Evolutionary conservation across 371 early-diverging fungal species (phyloP), one percentile per base, ranked within the genome.

Genomic region (Rhizopus arrhizus): DNA sequence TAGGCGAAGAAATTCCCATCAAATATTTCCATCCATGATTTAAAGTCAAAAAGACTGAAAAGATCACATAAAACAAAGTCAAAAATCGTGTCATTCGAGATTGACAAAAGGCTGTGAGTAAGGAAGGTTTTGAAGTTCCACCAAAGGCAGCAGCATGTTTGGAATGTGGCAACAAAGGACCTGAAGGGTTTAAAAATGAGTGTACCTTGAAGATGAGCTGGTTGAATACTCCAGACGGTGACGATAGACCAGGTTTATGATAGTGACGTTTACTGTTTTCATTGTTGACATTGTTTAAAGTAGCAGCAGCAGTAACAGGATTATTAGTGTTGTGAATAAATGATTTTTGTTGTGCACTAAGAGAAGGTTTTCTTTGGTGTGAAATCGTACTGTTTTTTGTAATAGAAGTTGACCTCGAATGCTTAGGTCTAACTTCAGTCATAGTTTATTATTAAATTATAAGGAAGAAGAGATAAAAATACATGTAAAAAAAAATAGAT

Each of bases 61-160:
- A 80, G 12, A 73, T 62, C 40, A 69, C 59, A 54, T 80, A 80
- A 31, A 80, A 68, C 3, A 80, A 61, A 3, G 63, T 51, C 16
- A 73, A 28, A 46, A 80, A 73, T 13, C 80, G 66, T 1, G 69
- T 29, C 5, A 63, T 22, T 16, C 68, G 68, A 40, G 77, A 71
- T 46, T 63, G 67, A 28, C 55, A 48, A 4, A 72, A 12, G 5
- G n/a, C 13, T 6, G 62, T 22, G 11, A 68, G 15, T 3, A 65
- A n/a, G 6, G 65, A 55, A 29, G 54, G 52, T 34, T 67, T 72
- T 43, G 57, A 38, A 9, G 68, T 71, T 7, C 80, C 80, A 16
- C 80, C 80, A 64, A 80, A 80, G 0, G 77, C 80, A 40, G 43
- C 41, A 5, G 61, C 64, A 38, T 70, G 73, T 56, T 80, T 76